Evolutionary conservation across 176 grass and related monocot species (phyloP), one percentile per base, ranked within the genome.

Genomic region (Rhynchospora breviuscula): DNA sequence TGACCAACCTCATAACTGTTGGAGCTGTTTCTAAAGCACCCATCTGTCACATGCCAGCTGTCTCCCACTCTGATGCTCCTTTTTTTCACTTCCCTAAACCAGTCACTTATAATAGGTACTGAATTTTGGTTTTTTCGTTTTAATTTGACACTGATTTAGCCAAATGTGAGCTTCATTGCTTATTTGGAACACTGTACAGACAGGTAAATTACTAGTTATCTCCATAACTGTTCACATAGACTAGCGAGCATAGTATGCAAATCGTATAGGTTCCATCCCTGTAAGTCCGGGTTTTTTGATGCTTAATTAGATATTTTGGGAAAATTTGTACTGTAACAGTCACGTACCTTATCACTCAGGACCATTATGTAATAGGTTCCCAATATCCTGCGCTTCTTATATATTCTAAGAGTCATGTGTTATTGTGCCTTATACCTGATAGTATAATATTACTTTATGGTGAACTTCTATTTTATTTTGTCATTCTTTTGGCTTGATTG

Each of bases 51-150:
- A 77, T 66, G 61, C 88, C 59, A 85, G 73, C 63, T 64, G 90
- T 89, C 71, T 48, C 80, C 10, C 69, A 87, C 49, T 62, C 78
- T 14, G 93, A 93, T 79, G 89, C 87, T 66, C 87, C 88, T 70
- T 96, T 89, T 45, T 25, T 93, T 62, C 97, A 96, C 65, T 93
- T 90, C 83, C 97, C 93, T 44, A 81, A 85, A 19, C 97, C 91
- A 7, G 84, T 84, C 69, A 93, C 93, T 31, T 99, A 93, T n/a
- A 85, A 79, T 56, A 99, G 93, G 97, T 99, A 97, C 2, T 57
- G 48, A 19, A 78, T 15, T 31, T 54, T 33, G 8, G 10, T 47
- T 72, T 48, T 78, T 18, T 78, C 31, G 22, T 31, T 77, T 57
- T 78, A 29, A 57, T 56, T 78, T 78, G 25, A 53, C 46, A 75